Percentiles rank a stretch among this genome's conserved stretches.
phyloP scores from a whole-genome alignment of 345 rosid species.

The Tarenaya hassleriana region DNA sequence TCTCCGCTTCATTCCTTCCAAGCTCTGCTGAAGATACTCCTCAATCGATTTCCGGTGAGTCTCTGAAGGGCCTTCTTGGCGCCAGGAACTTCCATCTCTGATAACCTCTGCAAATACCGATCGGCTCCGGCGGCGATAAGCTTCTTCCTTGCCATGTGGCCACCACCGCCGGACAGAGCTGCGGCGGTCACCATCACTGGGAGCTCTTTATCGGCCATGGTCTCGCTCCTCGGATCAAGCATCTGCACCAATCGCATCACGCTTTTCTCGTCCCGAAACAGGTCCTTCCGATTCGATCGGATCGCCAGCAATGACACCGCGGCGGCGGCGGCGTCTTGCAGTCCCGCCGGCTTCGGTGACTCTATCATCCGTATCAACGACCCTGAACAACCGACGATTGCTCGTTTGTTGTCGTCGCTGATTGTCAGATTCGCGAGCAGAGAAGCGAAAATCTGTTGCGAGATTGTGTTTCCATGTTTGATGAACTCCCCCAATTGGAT shows the following conservation, averaged over 20 bases:
- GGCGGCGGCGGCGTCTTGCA: conserved; percentile 63
- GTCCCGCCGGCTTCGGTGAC: conserved; percentile 63
- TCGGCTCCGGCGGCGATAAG: conserved; percentile 52
- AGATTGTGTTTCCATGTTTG: conserved; percentile 40
- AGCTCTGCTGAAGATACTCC: conserved; percentile 51
- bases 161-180: conserved; percentile 41
- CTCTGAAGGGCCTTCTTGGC: conserved; percentile 57
- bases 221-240: conserved; percentile 61
- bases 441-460: conserved; percentile 54
- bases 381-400: conserved; percentile 45
- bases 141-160: conserved; percentile 41
- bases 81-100: too few relatives aligned
- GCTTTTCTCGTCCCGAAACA: conserved; percentile 63
- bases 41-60: conserved; percentile 54
- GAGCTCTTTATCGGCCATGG: conserved; percentile 39
- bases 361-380: conserved; percentile 60
- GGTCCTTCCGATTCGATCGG: conserved; percentile 55
- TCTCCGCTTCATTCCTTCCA: conserved; percentile 89
- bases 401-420: conserved; percentile 74
- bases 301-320: conserved; percentile 48
- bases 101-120: conserved; percentile 57
- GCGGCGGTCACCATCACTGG: conserved; percentile 56
- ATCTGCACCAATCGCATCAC: conserved; percentile 56
- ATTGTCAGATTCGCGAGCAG: conserved; percentile 39
- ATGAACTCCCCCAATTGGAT: conserved; percentile 52